Evolutionary conservation across 2,329 filamentous ascomycete genomes (phyloP), one percentile per base, ranked within the genome.

Genomic region (Drechslera avenae): DNA sequence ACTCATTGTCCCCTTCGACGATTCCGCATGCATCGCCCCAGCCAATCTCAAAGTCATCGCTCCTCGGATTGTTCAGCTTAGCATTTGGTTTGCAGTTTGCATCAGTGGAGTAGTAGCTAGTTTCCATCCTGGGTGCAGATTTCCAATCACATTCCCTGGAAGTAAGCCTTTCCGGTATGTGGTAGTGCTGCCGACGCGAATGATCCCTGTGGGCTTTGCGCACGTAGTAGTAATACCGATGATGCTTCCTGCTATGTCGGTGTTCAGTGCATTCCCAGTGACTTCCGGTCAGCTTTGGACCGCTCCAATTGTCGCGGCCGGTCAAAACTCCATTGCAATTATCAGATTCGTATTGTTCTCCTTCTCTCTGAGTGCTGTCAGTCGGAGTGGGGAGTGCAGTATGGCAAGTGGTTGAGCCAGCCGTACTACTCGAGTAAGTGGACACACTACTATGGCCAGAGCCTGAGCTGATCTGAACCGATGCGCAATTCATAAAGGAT

Each of bases 401-500:
- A 42, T 37, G n/a, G 17, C 8, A 18, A 30, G 13, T 42, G 5
- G n/a, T 50, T 36, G 40, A 39, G 18, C 12, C 5, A 41, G 21
- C 23, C 16, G 16, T 18, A 35, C 35, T 40, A 17, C 30, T 44
- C n/a, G 42, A 41, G 30, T 39, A 19, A 48, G 31, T 45, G 32
- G 39, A 45, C 17, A 43, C 32, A 19, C 36, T 49, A 18, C 35
- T 41, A 26, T 58, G 41, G 6, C 39, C n/a, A 42, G 13, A 17
- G 32, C 46, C 21, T 12, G 9, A 48, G 10, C 62, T 60, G 51
- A 79, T 78, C 2, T 69, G 68, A 33, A 79, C 73, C 6, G 67
- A 64, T 8, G 75, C 74, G 49, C 76, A 79, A 48, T 74, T 75
- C 73, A 76, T 76, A 52, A 73, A 74, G 56, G 75, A 72, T 53